Evolutionary conservation across 208 protist species (phyloP).

Genomic region (Zelonia costaricensis): DNA sequence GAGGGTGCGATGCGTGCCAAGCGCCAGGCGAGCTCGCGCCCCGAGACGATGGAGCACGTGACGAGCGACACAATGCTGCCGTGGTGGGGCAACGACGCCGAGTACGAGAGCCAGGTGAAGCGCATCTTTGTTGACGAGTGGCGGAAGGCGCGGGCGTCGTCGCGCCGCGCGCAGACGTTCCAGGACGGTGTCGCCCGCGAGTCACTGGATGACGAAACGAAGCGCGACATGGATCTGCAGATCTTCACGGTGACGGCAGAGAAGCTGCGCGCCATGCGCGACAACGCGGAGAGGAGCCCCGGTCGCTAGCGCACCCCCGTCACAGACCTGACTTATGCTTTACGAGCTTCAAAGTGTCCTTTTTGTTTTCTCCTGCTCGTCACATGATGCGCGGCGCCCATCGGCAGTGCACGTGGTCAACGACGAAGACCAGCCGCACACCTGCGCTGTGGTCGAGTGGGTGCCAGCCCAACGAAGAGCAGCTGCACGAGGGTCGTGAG

Average conservation of each 20-base stretch:
- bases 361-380: too few relatives aligned
- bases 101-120: conserved; percentile 90
- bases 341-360: too few relatives aligned
- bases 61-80: conserved; percentile 84
- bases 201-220: conserved; percentile 66
- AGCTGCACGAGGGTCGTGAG: too few relatives aligned
- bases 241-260: conserved; percentile 87
- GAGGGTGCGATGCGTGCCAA: conserved; percentile 58
- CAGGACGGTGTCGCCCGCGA: conserved; percentile 81
- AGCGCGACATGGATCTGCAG: conserved; percentile 81
- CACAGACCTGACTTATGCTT: too few relatives aligned
- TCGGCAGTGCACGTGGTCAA: too few relatives aligned
- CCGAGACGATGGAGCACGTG: conserved; percentile 66
- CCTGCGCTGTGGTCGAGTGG: too few relatives aligned
- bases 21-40: conserved; percentile 48
- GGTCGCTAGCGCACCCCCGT: conserved; percentile 14
- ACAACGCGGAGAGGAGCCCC: conserved; percentile 63
- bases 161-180: conserved; percentile 64
- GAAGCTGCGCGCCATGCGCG: conserved; percentile 68
- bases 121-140: conserved; percentile 90
- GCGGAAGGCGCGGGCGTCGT: conserved; percentile 65
- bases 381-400: too few relatives aligned
- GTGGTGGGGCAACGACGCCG: conserved; percentile 88
- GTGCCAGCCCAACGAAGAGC: too few relatives aligned
- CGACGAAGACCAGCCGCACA: too few relatives aligned